Conservation (phyloP, 73 alveolate genomes). For the Diophrys sp. region DNA sequence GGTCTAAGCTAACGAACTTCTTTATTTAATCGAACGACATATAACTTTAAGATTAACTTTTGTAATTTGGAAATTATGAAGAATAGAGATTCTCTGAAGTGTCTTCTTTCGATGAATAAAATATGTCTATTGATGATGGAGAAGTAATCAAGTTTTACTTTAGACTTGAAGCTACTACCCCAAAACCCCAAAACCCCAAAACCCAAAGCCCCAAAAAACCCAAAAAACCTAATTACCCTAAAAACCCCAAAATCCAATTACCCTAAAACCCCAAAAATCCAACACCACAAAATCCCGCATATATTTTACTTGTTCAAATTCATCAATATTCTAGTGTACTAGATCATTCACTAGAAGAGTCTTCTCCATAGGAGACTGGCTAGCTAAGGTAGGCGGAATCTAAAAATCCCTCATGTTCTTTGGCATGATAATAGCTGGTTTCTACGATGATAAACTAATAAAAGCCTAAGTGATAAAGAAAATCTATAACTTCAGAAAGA, state of each 20-base stretch:
- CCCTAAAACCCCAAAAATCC: neutral
- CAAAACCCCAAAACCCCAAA: neutral
- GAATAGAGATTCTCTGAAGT: neutral
- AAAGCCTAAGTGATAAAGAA: constrained; percentile 5
- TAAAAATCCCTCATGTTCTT: constrained; percentile 1
- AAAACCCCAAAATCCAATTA: no score
- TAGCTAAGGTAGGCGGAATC: constrained; percentile 12
- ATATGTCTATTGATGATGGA: neutral
- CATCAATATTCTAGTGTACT: no score
- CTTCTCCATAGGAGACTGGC: neutral
- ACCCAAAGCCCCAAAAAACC: neutral
- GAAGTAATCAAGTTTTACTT: constrained; percentile 4
- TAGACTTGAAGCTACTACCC: neutral
- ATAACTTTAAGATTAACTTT: neutral
- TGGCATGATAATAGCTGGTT: constrained; percentile 3
- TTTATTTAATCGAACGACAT: neutral
- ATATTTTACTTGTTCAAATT: no score
- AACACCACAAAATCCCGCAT: no score
- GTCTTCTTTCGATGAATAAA: neutral
- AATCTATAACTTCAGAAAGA: constrained; percentile 4
- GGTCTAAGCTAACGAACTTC: constrained; percentile 1
- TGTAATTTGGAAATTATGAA: neutral
- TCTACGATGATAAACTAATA: neutral
- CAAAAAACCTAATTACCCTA: no score
- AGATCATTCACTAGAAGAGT: neutral